A percentile compares a stretch with the other conserved stretches of the same genome.
Evolutionary conservation across 352 stramenopile genomes (phyloP).

Genomic region (Phytopythium sindhum): DNA sequence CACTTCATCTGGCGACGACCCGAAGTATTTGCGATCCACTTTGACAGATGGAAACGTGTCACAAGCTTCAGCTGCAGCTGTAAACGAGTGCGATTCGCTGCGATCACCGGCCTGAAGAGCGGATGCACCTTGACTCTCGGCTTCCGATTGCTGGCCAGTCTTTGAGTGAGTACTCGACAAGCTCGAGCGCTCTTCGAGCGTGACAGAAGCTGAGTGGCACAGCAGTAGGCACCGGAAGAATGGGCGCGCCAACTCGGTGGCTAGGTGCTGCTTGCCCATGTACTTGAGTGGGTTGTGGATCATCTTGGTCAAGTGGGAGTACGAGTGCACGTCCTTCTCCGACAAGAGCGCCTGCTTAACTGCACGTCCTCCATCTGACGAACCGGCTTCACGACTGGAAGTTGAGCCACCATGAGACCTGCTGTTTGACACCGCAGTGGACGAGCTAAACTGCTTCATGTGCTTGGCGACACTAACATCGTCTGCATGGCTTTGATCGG

Average conservation of each 20-base stretch:
- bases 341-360: slow-evolving; percentile 44
- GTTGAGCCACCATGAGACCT: not conserved
- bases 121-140: not conserved
- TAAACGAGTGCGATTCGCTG: not conserved
- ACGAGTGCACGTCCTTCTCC: slow-evolving; percentile 67
- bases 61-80: not conserved
- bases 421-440: not conserved
- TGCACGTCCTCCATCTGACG: slow-evolving; percentile 12
- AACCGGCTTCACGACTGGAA: slow-evolving; percentile 7
- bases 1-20: slow-evolving; percentile 82
- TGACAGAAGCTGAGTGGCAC: slow-evolving; percentile 74
- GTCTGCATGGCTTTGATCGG: not conserved
- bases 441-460: not conserved
- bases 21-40: slow-evolving; percentile 54
- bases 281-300: slow-evolving; percentile 53
- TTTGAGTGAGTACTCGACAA: slow-evolving; percentile 6
- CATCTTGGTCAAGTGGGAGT: slow-evolving; percentile 66
- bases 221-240: slow-evolving; percentile 83
- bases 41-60: slow-evolving; percentile 31
- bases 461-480: not conserved
- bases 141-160: not conserved
- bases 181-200: slow-evolving; percentile 38
- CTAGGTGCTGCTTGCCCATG: slow-evolving; percentile 45
- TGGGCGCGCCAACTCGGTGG: slow-evolving; percentile 53
- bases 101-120: not conserved